phyloP scores from a whole-genome alignment of 495 filamentous ascomycete species.

The Neurospora cerealis region DNA sequence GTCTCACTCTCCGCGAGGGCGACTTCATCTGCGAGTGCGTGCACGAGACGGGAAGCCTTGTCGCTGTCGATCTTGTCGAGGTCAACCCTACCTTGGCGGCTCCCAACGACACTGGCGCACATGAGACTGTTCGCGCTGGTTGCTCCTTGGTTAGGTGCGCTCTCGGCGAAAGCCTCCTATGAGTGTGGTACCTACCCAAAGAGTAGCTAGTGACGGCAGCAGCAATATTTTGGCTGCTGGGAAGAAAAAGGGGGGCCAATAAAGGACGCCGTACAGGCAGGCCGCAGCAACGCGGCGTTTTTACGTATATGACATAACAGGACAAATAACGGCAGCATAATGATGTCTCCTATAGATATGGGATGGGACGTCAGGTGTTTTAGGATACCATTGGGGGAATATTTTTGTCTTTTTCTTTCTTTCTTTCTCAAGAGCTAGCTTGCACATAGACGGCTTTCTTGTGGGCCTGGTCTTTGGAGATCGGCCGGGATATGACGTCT shows the following conservation, averaged over 20 bases:
- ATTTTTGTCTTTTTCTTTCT: not conserved
- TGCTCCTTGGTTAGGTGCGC: slow-evolving; percentile 87
- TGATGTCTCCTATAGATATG: slow-evolving; percentile 1
- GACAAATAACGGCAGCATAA: not conserved
- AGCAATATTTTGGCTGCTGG: not conserved
- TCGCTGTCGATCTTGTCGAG: slow-evolving; percentile 91
- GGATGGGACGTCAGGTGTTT: not conserved
- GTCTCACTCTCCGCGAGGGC: slow-evolving; percentile 87
- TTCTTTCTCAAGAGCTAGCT: not conserved
- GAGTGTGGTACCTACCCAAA: not conserved
- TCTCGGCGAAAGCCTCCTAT: slow-evolving; percentile 82
- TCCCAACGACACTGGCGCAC: slow-evolving; percentile 52
- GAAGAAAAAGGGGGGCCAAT: not conserved
- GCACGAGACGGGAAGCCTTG: slow-evolving; percentile 80
- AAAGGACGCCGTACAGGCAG: not conserved
- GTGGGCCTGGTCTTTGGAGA: not conserved
- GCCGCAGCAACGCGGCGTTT: not conserved
- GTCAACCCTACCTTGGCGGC: slow-evolving; percentile 83
- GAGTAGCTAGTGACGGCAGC: not conserved
- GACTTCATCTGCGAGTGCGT: slow-evolving; percentile 98
- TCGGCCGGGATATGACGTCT: not conserved
- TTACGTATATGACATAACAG: not conserved
- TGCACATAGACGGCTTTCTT: not conserved
- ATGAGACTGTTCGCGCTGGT: slow-evolving; percentile 82
- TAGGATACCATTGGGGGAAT: not conserved